Conservation (phyloP, 306 rosid genomes). For the Neltuma alba region DNA sequence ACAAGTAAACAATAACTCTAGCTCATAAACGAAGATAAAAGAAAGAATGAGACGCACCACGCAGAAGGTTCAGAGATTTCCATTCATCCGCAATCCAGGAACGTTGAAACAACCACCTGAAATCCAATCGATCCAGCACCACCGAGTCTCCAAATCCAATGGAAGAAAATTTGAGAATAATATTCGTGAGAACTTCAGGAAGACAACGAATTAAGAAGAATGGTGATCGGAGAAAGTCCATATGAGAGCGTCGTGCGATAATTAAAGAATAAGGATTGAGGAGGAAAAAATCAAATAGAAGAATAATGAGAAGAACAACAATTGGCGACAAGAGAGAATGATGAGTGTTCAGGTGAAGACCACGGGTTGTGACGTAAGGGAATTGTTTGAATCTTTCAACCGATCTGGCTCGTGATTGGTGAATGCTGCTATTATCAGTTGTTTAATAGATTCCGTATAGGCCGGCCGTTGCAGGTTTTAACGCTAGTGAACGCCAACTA, state of each 20-base stretch:
- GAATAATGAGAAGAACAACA: conserved; percentile 36
- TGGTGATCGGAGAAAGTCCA: conserved; percentile 48
- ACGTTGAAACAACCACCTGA: conserved; percentile 21
- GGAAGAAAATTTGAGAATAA: background rate
- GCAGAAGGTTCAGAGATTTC: background rate
- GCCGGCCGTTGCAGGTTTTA: conserved; percentile 3
- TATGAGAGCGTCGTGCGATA: conserved; percentile 28
- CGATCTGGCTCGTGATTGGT: too few relatives aligned
- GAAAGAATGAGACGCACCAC: background rate
- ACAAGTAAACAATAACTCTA: background rate
- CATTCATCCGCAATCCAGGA: background rate
- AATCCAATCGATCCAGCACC: conserved; percentile 10
- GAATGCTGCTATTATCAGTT: background rate
- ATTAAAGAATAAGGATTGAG: conserved; percentile 6
- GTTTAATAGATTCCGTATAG: background rate
- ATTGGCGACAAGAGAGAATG: conserved; percentile 50
- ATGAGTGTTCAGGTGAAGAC: conserved; percentile 34
- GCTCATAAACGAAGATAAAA: background rate
- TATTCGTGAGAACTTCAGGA: conserved; percentile 24
- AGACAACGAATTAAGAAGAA: conserved; percentile 34
- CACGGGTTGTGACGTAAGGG: background rate
- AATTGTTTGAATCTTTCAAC: background rate
- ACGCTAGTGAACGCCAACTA: background rate
- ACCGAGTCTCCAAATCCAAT: background rate
- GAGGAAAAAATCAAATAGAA: conserved; percentile 28